Conservation (phyloP, 345 rosid genomes). For the Euphorbia tirucalli region DNA sequence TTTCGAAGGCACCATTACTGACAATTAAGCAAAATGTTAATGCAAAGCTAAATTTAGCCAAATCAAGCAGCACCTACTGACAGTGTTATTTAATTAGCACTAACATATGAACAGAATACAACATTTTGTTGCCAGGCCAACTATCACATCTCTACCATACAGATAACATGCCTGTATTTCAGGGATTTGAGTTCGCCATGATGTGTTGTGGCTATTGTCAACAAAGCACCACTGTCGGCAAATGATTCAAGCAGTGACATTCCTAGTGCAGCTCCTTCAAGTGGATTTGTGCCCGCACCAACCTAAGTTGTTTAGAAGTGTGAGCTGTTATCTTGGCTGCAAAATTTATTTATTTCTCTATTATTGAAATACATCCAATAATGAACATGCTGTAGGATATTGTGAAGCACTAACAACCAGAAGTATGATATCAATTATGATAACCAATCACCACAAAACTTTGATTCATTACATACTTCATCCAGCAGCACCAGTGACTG, state of each 20-base stretch:
- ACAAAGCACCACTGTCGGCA: constrained; percentile 63
- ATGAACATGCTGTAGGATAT: neutral
- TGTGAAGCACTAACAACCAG: neutral
- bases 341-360: neutral
- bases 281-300: constrained; percentile 97
- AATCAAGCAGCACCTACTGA: neutral
- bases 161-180: constrained; percentile 67
- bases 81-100: neutral
- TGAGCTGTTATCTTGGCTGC: neutral
- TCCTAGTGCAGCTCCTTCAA: constrained; percentile 96
- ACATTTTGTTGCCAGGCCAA: neutral
- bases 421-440: neutral
- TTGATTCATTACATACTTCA: constrained; percentile 55
- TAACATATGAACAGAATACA: neutral
- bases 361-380: neutral
- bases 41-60: constrained; percentile 4
- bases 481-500: constrained; percentile 84
- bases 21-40: constrained; percentile 15
- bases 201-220: constrained; percentile 93
- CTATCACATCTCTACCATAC: constrained; percentile 10
- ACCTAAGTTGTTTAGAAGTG: constrained; percentile 43
- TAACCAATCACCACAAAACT: neutral
- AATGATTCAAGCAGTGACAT: constrained; percentile 89
- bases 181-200: constrained; percentile 90
- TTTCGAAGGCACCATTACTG: constrained; percentile 77